Evolutionary conservation across 768 basidiomycete species (phyloP).

Genomic region (Calocera cornea): DNA sequence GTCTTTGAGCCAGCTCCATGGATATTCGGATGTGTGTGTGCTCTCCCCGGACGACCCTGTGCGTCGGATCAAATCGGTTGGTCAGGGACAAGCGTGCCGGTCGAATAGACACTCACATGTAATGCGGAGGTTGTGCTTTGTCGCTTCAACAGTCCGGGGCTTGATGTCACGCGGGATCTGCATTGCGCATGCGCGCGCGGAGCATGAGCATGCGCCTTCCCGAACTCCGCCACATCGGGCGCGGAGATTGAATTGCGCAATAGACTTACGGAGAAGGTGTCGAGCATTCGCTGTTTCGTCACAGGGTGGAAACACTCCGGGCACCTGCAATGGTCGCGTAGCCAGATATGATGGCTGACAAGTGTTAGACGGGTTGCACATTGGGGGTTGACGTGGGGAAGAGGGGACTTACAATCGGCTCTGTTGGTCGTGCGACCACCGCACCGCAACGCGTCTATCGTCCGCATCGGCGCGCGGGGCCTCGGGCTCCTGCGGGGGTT

Average conservation of each 20-base stretch:
- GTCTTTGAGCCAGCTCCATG: slow-evolving; percentile 68
- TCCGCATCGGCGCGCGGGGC: slow-evolving; percentile 21
- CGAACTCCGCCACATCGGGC: background rate
- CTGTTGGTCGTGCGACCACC: slow-evolving; percentile 59
- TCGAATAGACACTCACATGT: slow-evolving; percentile 41
- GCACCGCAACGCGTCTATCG: slow-evolving; percentile 47
- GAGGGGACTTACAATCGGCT: slow-evolving; percentile 55
- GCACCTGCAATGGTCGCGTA: slow-evolving; percentile 88
- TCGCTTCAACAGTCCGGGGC: slow-evolving; percentile 45
- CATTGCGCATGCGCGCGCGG: no score
- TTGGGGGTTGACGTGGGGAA: background rate
- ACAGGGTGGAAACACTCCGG: slow-evolving; percentile 69
- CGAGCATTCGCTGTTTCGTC: slow-evolving; percentile 81
- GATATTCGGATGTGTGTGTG: slow-evolving; percentile 68
- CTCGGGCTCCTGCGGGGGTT: background rate
- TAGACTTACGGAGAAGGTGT: slow-evolving; percentile 59
- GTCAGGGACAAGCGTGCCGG: background rate
- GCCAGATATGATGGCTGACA: slow-evolving; percentile 74
- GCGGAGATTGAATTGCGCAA: background rate
- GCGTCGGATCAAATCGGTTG: background rate
- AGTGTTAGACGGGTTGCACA: background rate
- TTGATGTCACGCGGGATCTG: slow-evolving; percentile 68
- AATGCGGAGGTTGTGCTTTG: slow-evolving; percentile 52
- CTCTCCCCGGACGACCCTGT: slow-evolving; percentile 41
- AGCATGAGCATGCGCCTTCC: background rate